These are phyloP conservation scores for Lecanicillium sp. DNA, from an alignment of 2,329 filamentous ascomycete genomes.

Conservation along the genomic window DNA sequence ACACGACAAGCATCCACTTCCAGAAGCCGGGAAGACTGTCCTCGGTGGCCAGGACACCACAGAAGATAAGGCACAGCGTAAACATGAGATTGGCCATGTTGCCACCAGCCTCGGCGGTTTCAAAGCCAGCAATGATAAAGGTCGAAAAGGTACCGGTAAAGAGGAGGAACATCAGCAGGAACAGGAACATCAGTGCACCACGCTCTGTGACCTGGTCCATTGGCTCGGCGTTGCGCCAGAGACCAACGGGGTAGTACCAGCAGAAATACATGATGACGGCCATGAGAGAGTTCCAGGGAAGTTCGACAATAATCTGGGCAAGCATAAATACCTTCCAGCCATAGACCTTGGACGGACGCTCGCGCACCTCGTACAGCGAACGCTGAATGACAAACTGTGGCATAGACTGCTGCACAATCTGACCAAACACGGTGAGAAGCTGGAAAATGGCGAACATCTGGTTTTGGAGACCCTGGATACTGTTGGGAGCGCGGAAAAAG, in stretches of 20 bases:
- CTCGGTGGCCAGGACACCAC: conserved; percentile 61
- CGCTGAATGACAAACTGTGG: conserved; percentile 79
- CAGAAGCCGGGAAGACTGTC: conserved; percentile 62
- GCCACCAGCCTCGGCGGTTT: conserved; percentile 65
- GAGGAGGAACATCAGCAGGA: conserved; percentile 66
- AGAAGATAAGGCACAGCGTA: conserved; percentile 66
- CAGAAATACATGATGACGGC: conserved; percentile 66
- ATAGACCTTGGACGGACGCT: conserved; percentile 77
- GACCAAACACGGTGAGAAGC: conserved; percentile 71
- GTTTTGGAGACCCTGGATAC: conserved; percentile 72
- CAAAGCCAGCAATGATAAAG: conserved; percentile 68
- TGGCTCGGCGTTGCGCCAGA: conserved; percentile 60
- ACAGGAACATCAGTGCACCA: conserved; percentile 71
- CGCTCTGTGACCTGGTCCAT: conserved; percentile 58
- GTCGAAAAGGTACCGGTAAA: conserved; percentile 77
- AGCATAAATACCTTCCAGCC: conserved; percentile 81
- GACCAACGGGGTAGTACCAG: conserved; percentile 81
- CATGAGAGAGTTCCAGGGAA: conserved; percentile 77
- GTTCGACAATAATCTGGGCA: conserved; percentile 72
- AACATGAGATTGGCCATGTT: conserved; percentile 72
- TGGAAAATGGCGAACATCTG: conserved; percentile 84
- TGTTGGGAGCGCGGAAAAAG: conserved; percentile 65
- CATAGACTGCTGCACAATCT: conserved; percentile 74
- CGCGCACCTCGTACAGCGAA: conserved; percentile 74
- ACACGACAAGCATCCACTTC: conserved; percentile 65